Evolutionary conservation across 257 asterid genomes (phyloP).

Genomic region (Solanum gandarillasii): DNA sequence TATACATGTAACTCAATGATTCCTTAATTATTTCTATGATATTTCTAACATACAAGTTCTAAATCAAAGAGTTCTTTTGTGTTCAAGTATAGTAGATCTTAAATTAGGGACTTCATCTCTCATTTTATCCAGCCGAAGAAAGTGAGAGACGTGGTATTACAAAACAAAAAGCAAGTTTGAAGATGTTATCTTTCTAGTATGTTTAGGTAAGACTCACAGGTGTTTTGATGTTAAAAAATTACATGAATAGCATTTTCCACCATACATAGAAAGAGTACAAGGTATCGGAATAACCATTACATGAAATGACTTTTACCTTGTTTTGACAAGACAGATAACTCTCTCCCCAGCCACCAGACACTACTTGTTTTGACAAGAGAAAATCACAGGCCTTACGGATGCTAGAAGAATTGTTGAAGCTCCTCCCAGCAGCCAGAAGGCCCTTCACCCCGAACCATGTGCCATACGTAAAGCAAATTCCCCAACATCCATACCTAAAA

Average conservation of each 20-base stretch:
- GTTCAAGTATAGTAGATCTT: neutral
- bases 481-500: slow-evolving; percentile 95
- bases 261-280: neutral
- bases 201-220: neutral
- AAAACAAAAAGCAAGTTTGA: neutral
- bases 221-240: neutral
- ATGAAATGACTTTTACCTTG: slow-evolving; percentile 38
- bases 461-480: slow-evolving; percentile 85
- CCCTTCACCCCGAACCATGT: slow-evolving; percentile 85
- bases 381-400: slow-evolving; percentile 82
- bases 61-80: neutral
- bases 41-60: neutral
- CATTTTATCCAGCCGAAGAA: neutral
- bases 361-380: slow-evolving; percentile 72
- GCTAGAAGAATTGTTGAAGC: slow-evolving; percentile 40
- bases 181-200: neutral
- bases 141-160: neutral
- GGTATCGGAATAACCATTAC: neutral
- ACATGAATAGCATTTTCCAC: neutral
- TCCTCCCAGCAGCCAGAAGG: slow-evolving; percentile 71
- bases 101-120: neutral
- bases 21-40: neutral
- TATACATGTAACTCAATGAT: neutral
- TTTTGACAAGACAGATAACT: slow-evolving; percentile 85
- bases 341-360: slow-evolving; percentile 96